These are phyloP conservation scores for Rubroshorea leprosula DNA, from an alignment of 345 rosid species.

Conservation along the genomic window DNA sequence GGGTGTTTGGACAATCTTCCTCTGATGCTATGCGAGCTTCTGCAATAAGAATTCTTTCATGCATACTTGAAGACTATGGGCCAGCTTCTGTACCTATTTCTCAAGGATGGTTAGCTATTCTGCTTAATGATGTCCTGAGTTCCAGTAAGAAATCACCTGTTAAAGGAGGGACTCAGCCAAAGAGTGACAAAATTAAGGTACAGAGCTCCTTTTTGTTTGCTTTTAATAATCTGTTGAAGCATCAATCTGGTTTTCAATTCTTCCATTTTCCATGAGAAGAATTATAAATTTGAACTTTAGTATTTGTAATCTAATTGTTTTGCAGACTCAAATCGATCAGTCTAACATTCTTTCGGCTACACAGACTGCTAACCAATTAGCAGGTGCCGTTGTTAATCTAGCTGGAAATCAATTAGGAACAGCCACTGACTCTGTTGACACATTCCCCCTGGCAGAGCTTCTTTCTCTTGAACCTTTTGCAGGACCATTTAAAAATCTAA, in stretches of 20 bases:
- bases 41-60: constrained; percentile 69
- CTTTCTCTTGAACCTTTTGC: constrained; percentile 82
- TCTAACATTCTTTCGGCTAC: constrained; percentile 57
- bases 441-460: constrained; percentile 69
- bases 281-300: neutral
- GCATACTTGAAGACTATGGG: constrained; percentile 74
- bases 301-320: constrained; percentile 23
- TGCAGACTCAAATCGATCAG: constrained; percentile 73
- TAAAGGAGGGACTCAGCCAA: constrained; percentile 24
- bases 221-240: neutral
- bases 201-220: neutral
- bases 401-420: constrained; percentile 57
- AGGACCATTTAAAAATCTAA: constrained; percentile 53
- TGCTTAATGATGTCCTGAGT: constrained; percentile 59
- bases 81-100: constrained; percentile 75
- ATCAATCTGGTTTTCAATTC: neutral
- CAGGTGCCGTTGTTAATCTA: constrained; percentile 75
- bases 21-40: constrained; percentile 60
- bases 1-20: constrained; percentile 66
- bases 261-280: neutral
- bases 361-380: constrained; percentile 67
- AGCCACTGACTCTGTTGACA: constrained; percentile 41
- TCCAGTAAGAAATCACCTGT: constrained; percentile 44
- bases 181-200: neutral
- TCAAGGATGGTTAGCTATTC: constrained; percentile 90